phyloP scores from a whole-genome alignment of 148 eudicot genomes.

The Beta vulgaris region DNA sequence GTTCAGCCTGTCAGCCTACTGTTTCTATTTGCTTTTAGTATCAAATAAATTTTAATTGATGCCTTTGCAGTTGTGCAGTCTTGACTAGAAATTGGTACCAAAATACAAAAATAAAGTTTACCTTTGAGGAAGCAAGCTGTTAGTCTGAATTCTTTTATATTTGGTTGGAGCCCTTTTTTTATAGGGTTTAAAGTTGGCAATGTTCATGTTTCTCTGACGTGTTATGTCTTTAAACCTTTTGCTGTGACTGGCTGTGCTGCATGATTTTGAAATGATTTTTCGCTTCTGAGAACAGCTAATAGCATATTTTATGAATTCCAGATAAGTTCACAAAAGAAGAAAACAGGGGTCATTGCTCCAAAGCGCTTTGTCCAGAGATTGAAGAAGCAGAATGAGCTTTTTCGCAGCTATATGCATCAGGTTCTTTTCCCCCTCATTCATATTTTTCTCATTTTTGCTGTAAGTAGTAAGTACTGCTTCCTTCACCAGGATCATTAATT shows the following conservation, averaged over 20 bases:
- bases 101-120: not conserved
- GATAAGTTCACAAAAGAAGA: conserved; percentile 71
- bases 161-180: not conserved
- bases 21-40: not conserved
- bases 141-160: not conserved
- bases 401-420: conserved; percentile 75
- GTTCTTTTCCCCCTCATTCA: conserved; percentile 16
- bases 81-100: not conserved
- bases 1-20: not conserved
- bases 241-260: not conserved
- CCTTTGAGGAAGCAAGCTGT: not conserved
- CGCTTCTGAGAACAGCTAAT: conserved; percentile 2
- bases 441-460: conserved; percentile 4
- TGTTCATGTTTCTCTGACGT: not conserved
- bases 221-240: not conserved
- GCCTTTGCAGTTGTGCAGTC: not conserved
- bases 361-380: conserved; percentile 68
- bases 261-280: not conserved
- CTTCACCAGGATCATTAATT: not conserved
- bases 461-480: not conserved
- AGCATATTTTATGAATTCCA: conserved; percentile 17
- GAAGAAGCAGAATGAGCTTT: conserved; percentile 69
- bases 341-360: conserved; percentile 73
- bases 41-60: not conserved
- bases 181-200: not conserved